Percentiles rank a stretch among this genome's conserved stretches.
These are phyloP conservation scores for Epichloe scottii DNA, from an alignment of 2,329 filamentous ascomycete species.

Conservation along the genomic window DNA sequence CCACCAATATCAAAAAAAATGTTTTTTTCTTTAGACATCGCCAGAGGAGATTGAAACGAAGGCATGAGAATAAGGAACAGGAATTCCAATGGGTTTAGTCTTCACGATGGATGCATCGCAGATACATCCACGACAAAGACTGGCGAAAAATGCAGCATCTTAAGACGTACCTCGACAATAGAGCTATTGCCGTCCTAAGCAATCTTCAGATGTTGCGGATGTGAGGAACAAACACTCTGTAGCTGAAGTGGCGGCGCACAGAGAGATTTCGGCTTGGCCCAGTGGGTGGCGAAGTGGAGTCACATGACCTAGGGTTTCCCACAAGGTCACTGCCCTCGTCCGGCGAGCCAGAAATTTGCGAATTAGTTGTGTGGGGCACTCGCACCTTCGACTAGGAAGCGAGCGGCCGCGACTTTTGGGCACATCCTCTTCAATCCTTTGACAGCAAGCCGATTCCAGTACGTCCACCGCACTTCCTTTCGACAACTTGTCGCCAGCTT, in stretches of 20 bases:
- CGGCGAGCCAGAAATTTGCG: conserved; percentile 3
- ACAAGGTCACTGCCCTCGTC: conserved; percentile 11
- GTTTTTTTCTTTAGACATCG: neutral
- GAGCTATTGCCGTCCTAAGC: conserved; percentile 49
- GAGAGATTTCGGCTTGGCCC: conserved; percentile 15
- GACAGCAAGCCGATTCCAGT: neutral
- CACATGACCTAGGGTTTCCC: conserved; percentile 17
- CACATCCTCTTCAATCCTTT: conserved; percentile 6
- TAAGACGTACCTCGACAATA: conserved; percentile 53
- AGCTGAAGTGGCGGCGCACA: conserved; percentile 18
- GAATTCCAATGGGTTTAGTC: conserved; percentile 8
- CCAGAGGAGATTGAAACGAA: conserved; percentile 8
- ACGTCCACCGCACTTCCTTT: conserved; percentile 12
- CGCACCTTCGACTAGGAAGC: conserved; percentile 6
- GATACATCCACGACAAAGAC: conserved; percentile 17
- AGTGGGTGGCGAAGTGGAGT: conserved; percentile 6
- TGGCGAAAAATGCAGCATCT: conserved; percentile 30
- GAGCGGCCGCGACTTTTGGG: conserved; percentile 3
- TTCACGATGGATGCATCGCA: conserved; percentile 20
- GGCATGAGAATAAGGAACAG: conserved; percentile 3
- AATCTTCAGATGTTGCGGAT: conserved; percentile 42
- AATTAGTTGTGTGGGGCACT: conserved; percentile 6
- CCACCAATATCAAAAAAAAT: neutral
- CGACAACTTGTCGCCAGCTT: conserved; percentile 11
- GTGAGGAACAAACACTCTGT: conserved; percentile 12